Evolutionary conservation across 805 yeast genomes (phyloP), one percentile per base, ranked within the genome.

Genomic region (Candida ascalaphidarum): DNA sequence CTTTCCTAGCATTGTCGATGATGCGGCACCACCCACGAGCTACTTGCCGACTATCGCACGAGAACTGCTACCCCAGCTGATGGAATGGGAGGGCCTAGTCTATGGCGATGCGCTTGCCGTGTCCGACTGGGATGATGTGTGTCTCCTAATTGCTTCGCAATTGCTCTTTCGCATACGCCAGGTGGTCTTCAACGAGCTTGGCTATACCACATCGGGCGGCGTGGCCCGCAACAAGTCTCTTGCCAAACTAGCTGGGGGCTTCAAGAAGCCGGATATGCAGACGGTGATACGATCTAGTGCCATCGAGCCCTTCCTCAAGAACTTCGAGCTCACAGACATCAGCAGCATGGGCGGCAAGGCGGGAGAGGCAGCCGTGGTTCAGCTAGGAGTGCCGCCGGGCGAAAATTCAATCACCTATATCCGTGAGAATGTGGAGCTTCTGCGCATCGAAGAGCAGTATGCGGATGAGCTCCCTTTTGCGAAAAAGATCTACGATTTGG

Each of bases 341-440:
- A 80, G 95, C 71, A 85, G 95, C 0, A 60, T 89, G 65, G 97
- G 98, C 5, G 98, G 97, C 2, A 84, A 83, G 39, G 54, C 68
- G 7, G 98, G 98, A 0, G 76, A 77, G 8, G 55, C 58, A 9
- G 60, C 85, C 1, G 36, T 65, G 11, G 48, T 52, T n/a, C 50
- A 58, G 12, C 50, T 86, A n/a, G 58, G 63, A 2, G 53, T 73
- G 2, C 82, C 80, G 1, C 55, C 56, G 3, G 64, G 52, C 12
- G 31, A 17, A 49, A 74, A 34, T 65, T 80, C 41, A 4, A 50
- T 58, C 5, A 55, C 65, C 3, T 64, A 50, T 31, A 64, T 84
- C 2, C 57, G 81, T 30, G 68, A 70, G 3, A 56, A 61, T 21
- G 69, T 71, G 46, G 45, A 70, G 4, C 25, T 39, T 13, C 44